Conservation (phyloP, 768 basidiomycete species). For the Trametes cubensis region DNA sequence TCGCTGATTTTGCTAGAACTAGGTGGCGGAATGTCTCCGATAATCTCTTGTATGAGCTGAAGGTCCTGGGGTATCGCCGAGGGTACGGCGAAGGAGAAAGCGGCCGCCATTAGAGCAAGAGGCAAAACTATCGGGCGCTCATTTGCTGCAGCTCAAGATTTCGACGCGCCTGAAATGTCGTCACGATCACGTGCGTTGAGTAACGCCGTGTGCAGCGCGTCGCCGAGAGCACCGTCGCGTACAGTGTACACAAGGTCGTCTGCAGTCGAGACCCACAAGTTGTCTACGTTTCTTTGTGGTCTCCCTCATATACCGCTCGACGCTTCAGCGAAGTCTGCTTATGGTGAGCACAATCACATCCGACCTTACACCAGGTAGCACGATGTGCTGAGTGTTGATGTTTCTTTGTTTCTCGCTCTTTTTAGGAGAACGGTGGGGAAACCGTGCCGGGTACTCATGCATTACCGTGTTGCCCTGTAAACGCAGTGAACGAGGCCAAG, state of each 20-base stretch:
- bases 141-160: background rate
- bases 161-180: background rate
- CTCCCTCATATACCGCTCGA: too few species aligned
- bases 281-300: too few species aligned
- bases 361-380: too few species aligned
- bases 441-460: too few species aligned
- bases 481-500: too few species aligned
- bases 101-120: conserved; percentile 14
- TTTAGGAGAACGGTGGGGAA: too few species aligned
- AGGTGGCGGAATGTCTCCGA: conserved; percentile 42
- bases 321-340: too few species aligned
- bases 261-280: too few species aligned
- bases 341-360: too few species aligned
- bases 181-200: conserved; percentile 4
- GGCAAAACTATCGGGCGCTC: conserved; percentile 7
- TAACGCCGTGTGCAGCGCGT: background rate
- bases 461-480: too few species aligned
- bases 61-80: conserved; percentile 71
- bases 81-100: conserved; percentile 57
- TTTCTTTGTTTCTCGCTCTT: too few species aligned
- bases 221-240: background rate
- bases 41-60: conserved; percentile 67
- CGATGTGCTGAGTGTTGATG: too few species aligned
- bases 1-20: conserved; percentile 9
- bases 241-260: background rate